Base-by-base conservation (phyloP, 768 basidiomycete species). In the Leccinum variicolor region DNA sequence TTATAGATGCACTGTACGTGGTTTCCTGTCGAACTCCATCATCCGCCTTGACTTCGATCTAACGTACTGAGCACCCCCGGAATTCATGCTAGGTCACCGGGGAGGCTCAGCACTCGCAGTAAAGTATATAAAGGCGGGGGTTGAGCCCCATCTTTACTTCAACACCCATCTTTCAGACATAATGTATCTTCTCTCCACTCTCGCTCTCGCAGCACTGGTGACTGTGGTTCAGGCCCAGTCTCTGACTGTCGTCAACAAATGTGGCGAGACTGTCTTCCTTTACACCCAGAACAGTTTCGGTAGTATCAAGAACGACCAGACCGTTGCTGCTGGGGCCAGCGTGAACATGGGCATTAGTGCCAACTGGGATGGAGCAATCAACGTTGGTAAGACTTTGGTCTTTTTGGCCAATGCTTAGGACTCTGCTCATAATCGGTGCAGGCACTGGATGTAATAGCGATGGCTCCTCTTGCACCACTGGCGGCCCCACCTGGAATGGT, bases 311-410 rank as follows among this genome's bases (percentile, higher is more conserved):
- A 74, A 70, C 63, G 53, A 73, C 31, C 61, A 74, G 39, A 61
- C 51, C 33, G 56, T 73, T 19, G 55, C 34, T 36, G 55, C 59
- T 23, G 73, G 68, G 19, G 61, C 53, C 23, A 70, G 61, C 31
- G 19, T 29, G 41, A 64, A 74, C 66, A 6, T 70, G 61, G 69
- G 65, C 33, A 71, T 71, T 10, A 73, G 67, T 36, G 63, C 65
- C 51, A 53, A 71, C 65, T 71, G 69, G 69, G 70, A 69, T 6
- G 70, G 71, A 46, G 65, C 69, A 23, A 13, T 71, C 51, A 73
- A 71, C 34, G 67, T 67, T 36, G 69, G 69, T 71, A 50, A 55
- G 71, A 46, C 0, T 10, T 14, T 4, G 4, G 1, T 52, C 15
- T 15, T 4, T 14, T 43, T 39, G 3, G 6, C n/a, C 5, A 15